Conservation (phyloP, 176 grass and related monocot genomes). For the Calamus simplicifolius region DNA sequence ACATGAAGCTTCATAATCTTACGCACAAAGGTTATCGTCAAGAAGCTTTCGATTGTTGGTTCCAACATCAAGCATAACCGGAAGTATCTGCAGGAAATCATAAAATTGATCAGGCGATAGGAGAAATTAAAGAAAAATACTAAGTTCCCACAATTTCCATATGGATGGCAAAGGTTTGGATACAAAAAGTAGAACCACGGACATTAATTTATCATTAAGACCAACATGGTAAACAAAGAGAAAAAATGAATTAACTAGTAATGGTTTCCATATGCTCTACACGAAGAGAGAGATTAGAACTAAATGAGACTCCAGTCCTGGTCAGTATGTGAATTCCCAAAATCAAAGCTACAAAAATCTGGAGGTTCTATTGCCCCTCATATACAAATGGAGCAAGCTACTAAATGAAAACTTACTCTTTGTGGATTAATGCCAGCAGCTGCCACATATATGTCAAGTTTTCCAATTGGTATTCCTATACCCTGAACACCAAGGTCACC, state of each 20-base stretch:
- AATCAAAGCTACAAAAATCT: too few species aligned
- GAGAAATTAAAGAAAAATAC: too few species aligned
- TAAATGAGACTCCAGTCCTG: too few species aligned
- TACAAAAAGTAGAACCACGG: background rate
- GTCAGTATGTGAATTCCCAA: too few species aligned
- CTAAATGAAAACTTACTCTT: slow-evolving; percentile 35
- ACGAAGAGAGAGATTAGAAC: too few species aligned
- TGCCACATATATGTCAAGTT: slow-evolving; percentile 97
- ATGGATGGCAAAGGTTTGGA: background rate
- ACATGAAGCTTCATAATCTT: slow-evolving; percentile 28
- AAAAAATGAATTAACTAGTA: too few species aligned
- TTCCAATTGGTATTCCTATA: slow-evolving; percentile 97
- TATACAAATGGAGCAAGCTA: too few species aligned
- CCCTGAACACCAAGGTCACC: slow-evolving; percentile 99
- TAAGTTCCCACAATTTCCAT: background rate
- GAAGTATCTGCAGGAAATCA: slow-evolving; percentile 55
- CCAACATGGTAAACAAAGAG: too few species aligned
- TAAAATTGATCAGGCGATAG: slow-evolving; percentile 2
- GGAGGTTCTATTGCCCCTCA: too few species aligned
- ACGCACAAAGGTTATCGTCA: slow-evolving; percentile 93
- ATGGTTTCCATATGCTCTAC: too few species aligned
- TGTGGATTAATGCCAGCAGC: slow-evolving; percentile 97
- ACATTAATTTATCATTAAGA: too few species aligned
- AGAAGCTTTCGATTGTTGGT: slow-evolving; percentile 94
- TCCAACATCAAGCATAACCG: slow-evolving; percentile 92